phyloP scores from a whole-genome alignment of 73 alveolate genomes.

The Effrenium voratum region DNA sequence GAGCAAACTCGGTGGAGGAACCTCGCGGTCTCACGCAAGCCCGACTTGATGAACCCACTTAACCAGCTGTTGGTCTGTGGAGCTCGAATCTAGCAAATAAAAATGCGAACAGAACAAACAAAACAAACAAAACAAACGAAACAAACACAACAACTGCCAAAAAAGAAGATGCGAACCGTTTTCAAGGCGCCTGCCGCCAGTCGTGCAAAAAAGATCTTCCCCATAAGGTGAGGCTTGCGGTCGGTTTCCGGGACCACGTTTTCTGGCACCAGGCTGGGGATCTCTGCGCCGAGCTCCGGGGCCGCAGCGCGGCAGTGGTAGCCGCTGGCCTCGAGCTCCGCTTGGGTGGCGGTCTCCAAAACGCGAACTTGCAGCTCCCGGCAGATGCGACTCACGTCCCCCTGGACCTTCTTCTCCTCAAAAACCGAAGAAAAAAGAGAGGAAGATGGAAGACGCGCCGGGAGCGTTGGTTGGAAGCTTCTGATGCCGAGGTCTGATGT shows the following conservation, averaged over 20 bases:
- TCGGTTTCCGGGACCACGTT: constrained; percentile 1
- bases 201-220: neutral
- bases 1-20: neutral
- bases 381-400: constrained; percentile 23
- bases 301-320: neutral
- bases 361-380: neutral
- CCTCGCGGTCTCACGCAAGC: neutral
- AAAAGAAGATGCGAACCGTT: too few relatives aligned
- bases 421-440: too few relatives aligned
- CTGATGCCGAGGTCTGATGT: too few relatives aligned
- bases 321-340: constrained; percentile 41
- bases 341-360: neutral
- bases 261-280: neutral
- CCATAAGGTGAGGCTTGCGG: constrained; percentile 70
- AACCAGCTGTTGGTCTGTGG: too few relatives aligned
- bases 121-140: too few relatives aligned
- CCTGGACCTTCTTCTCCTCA: constrained; percentile 15
- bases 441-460: too few relatives aligned
- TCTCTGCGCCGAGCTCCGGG: neutral
- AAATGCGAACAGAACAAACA: too few relatives aligned
- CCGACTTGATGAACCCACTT: too few relatives aligned
- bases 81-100: too few relatives aligned
- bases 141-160: too few relatives aligned
- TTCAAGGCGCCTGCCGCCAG: too few relatives aligned
- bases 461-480: too few relatives aligned